A percentile compares a stretch with the other conserved stretches of the same genome.
Conservation (phyloP, 768 basidiomycete genomes). For the Crepidotus variabilis region DNA sequence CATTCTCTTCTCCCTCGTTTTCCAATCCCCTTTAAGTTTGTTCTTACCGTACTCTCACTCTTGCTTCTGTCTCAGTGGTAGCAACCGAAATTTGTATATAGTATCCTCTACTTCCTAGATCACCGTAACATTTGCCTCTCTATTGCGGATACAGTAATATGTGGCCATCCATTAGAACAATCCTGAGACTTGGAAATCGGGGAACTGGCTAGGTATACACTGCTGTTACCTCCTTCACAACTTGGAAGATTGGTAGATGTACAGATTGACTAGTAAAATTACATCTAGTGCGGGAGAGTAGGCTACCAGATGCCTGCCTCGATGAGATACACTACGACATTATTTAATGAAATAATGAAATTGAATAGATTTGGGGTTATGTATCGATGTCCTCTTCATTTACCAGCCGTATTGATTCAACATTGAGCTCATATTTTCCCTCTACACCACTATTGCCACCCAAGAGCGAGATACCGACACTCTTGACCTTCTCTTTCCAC, state of each 20-base stretch:
- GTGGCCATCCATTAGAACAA: too few relatives aligned
- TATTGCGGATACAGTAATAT: too few relatives aligned
- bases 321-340: too few relatives aligned
- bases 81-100: background rate
- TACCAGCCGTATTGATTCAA: slow-evolving; percentile 79
- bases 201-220: too few relatives aligned
- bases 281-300: too few relatives aligned
- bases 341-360: too few relatives aligned
- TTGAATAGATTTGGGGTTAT: slow-evolving; percentile 6
- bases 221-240: too few relatives aligned
- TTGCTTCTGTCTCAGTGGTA: background rate
- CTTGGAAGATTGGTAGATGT: too few relatives aligned
- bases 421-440: slow-evolving; percentile 78
- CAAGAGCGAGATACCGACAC: slow-evolving; percentile 83
- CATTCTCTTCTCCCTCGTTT: background rate
- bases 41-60: background rate
- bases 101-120: background rate
- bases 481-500: slow-evolving; percentile 69
- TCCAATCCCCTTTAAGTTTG: background rate
- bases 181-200: too few relatives aligned
- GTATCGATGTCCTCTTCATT: slow-evolving; percentile 61
- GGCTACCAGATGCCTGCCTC: too few relatives aligned
- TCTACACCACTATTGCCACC: slow-evolving; percentile 76
- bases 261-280: too few relatives aligned
- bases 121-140: too few relatives aligned